A percentile compares a stretch with the other conserved stretches of the same genome.
These are phyloP conservation scores for Geotrichum bryndzae DNA, from an alignment of 1,139 yeast species.

Conservation along the genomic window DNA sequence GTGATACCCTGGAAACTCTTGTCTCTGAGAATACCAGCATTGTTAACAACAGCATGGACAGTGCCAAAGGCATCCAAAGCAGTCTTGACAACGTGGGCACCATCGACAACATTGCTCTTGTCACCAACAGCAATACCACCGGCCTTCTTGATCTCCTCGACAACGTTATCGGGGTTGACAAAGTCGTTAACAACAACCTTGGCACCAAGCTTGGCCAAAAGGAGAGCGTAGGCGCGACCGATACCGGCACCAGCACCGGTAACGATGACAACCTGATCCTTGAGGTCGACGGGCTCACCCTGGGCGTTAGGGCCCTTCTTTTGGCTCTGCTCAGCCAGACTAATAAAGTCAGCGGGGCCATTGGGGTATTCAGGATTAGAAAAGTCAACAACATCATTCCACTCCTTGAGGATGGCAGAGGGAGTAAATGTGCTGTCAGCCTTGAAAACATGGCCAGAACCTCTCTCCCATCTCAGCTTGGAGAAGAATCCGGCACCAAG, in stretches of 20 bases:
- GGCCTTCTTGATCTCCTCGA: conserved; percentile 65
- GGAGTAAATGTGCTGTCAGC: conserved; percentile 77
- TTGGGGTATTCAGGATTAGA: conserved; percentile 63
- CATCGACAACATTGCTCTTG: conserved; percentile 75
- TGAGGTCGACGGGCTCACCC: conserved; percentile 55
- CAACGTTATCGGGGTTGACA: conserved; percentile 61
- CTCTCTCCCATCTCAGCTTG: conserved; percentile 92
- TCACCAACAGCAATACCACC: conserved; percentile 85
- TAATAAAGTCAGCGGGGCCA: conserved; percentile 37
- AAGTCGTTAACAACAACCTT: conserved; percentile 93
- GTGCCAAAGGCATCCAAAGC: conserved; percentile 76
- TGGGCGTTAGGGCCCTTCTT: conserved; percentile 46
- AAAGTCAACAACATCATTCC: conserved; percentile 60
- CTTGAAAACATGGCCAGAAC: conserved; percentile 77
- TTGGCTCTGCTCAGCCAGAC: conserved; percentile 33
- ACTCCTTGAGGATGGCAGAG: conserved; percentile 72
- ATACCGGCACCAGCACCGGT: conserved; percentile 97
- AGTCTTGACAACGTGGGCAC: conserved; percentile 70
- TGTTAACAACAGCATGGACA: conserved; percentile 80
- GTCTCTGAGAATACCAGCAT: conserved; percentile 93
- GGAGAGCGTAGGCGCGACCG: conserved; percentile 83
- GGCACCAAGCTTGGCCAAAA: conserved; percentile 87
- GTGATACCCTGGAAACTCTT: conserved; percentile 81
- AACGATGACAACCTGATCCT: conserved; percentile 79
- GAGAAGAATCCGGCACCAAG: conserved; percentile 93